These are phyloP conservation scores for Retiboletus flavoniger DNA, from an alignment of 1,284 basidiomycete genomes.

Conservation along the genomic window DNA sequence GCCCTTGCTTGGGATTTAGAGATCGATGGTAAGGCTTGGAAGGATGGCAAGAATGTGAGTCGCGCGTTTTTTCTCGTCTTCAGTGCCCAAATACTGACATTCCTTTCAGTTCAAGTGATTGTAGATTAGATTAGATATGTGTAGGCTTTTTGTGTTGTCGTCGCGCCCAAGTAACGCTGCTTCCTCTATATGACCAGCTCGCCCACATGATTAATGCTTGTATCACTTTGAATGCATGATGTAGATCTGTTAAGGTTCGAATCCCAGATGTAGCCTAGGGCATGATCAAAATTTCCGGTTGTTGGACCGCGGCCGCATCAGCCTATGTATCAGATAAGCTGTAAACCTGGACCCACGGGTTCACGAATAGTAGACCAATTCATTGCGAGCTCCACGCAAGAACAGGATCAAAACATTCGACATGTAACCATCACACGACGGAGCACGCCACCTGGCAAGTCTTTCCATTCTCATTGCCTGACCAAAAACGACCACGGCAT, in stretches of 20 bases:
- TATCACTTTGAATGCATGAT: neutral
- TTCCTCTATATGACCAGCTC: neutral
- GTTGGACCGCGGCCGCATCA: too few species aligned
- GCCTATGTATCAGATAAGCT: too few species aligned
- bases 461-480: too few species aligned
- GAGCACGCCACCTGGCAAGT: too few species aligned
- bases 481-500: neutral
- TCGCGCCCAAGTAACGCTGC: slow-evolving; percentile 5
- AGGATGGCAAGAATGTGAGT: slow-evolving; percentile 82
- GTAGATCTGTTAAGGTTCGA: too few species aligned
- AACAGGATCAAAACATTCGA: too few species aligned
- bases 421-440: too few species aligned
- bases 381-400: too few species aligned
- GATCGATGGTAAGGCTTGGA: slow-evolving; percentile 83
- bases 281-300: too few species aligned
- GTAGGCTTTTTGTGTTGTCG: slow-evolving; percentile 22
- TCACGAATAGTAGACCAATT: too few species aligned
- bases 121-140: slow-evolving; percentile 22
- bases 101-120: slow-evolving; percentile 26
- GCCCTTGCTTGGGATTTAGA: slow-evolving; percentile 90
- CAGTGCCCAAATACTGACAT: neutral
- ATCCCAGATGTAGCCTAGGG: too few species aligned
- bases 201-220: neutral
- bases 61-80: neutral
- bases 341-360: too few species aligned